These are phyloP conservation scores for Ramaria rubella DNA, from an alignment of 768 basidiomycete genomes.

Conservation along the genomic window DNA sequence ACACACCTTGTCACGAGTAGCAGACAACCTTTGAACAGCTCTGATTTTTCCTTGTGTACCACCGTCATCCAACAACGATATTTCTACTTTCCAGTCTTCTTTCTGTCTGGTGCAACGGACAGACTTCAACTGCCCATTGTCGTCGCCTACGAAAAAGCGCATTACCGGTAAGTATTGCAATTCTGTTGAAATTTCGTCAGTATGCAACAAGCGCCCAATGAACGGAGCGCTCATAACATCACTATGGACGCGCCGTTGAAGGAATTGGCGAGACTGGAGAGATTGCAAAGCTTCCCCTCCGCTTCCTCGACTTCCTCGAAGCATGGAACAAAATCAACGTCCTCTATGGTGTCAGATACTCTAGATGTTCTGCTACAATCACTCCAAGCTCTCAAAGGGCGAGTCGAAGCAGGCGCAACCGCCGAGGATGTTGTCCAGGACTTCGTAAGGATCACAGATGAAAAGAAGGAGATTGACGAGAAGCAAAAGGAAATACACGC, in stretches of 20 bases:
- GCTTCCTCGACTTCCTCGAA: slow-evolving; percentile 42
- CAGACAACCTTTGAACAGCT: slow-evolving; percentile 35
- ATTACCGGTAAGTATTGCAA: slow-evolving; percentile 34
- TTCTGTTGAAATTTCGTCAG: not conserved
- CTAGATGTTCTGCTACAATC: slow-evolving; percentile 58
- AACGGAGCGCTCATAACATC: not conserved
- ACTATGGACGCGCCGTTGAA: slow-evolving; percentile 70
- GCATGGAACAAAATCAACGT: slow-evolving; percentile 19
- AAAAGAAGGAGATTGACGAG: slow-evolving; percentile 76
- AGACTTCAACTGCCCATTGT: slow-evolving; percentile 68
- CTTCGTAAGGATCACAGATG: slow-evolving; percentile 54
- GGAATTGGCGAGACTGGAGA: slow-evolving; percentile 73
- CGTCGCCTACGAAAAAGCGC: slow-evolving; percentile 72
- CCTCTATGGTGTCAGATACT: slow-evolving; percentile 50
- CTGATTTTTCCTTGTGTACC: slow-evolving; percentile 27
- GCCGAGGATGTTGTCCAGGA: slow-evolving; percentile 43
- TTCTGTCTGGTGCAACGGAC: slow-evolving; percentile 35
- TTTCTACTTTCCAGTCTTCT: slow-evolving; percentile 28
- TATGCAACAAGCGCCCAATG: not conserved
- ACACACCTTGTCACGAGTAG: slow-evolving; percentile 19
- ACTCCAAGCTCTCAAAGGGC: slow-evolving; percentile 49
- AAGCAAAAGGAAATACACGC: slow-evolving; percentile 84
- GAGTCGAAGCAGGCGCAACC: slow-evolving; percentile 41
- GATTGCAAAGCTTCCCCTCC: slow-evolving; percentile 34
- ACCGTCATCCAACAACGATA: slow-evolving; percentile 32